Evolutionary conservation across 176 grass and related monocot species (phyloP), one percentile per base, ranked within the genome.

Genomic region (Bolboschoenus planiculmis): DNA sequence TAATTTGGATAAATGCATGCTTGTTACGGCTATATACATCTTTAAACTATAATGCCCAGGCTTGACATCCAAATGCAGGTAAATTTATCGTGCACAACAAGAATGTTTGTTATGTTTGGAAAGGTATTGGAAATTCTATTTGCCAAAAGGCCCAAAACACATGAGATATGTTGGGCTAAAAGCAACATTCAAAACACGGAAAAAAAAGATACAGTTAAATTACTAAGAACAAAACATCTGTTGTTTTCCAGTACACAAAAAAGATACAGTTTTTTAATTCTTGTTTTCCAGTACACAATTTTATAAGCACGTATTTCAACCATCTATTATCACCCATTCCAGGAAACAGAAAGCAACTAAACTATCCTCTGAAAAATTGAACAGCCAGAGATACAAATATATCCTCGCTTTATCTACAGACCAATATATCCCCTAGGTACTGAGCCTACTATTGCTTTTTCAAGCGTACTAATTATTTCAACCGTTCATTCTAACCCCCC

Each of bases 401-500:
- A 30, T 34, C 72, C 44, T 53, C 29, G 72, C 44, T 31, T n/a
- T 77, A 77, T 77, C 72, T 77, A 77, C 72, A 76, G 13, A 40
- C 20, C 9, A 51, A 30, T 13, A 53, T 77, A 53, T 53, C 13
- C 51, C 72, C 72, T 53, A 77, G 44, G 13, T 50, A 77, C 72
- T 77, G 46, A 9, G 27, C 27, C 72, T 77, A 77, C 24, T 48
- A 48, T 47, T 27, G 23, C 70, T 43, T 26, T n/a, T 74, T 74
- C 70, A 47, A 74, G 11, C 40, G 7, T 46, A 47, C 70, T 48
- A 48, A 29, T 31, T 77, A 53, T 77, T 77, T 73, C 40, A 77
- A 77, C 27, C 27, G 11, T 77, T 76, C 46, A 51, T 20, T 77
- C 15, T 77, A 70, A 13, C 31, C 16, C 7, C 18, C 1, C 14